These are phyloP conservation scores for Cystofilobasidium capitatum DNA, from an alignment of 768 basidiomycete genomes.

Conservation along the genomic window DNA sequence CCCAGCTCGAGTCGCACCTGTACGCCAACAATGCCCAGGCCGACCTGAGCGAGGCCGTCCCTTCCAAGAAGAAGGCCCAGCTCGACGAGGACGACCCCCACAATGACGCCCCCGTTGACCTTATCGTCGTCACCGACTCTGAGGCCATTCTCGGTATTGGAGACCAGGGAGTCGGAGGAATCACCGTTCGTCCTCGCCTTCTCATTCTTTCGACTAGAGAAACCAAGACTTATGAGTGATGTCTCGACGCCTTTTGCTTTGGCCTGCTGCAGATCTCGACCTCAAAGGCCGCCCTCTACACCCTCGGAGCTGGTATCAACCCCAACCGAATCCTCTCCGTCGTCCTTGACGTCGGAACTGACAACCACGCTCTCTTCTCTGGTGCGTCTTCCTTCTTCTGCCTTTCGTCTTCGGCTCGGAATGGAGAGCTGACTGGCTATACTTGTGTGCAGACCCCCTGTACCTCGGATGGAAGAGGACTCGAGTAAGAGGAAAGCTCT, in stretches of 20 bases:
- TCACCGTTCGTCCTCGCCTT: constrained; percentile 34
- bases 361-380: constrained; percentile 40
- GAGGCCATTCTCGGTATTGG: constrained; percentile 41
- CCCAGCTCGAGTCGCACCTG: constrained; percentile 26
- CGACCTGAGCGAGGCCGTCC: constrained; percentile 24
- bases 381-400: not conserved
- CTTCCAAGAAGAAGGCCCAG: not conserved
- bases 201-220: no score
- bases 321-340: constrained; percentile 33
- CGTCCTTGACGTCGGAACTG: constrained; percentile 38
- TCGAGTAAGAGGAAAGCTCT: constrained; percentile 26
- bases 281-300: constrained; percentile 63
- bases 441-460: constrained; percentile 33
- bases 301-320: constrained; percentile 43
- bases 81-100: not conserved
- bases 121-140: constrained; percentile 75
- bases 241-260: not conserved
- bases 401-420: not conserved
- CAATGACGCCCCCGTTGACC: constrained; percentile 46
- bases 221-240: no score
- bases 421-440: not conserved
- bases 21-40: constrained; percentile 27
- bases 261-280: constrained; percentile 50
- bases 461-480: constrained; percentile 33
- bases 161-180: constrained; percentile 60